These are phyloP conservation scores for Picochlorum sp. DNA, from an alignment of 139 green algal genomes.

Conservation along the genomic window DNA sequence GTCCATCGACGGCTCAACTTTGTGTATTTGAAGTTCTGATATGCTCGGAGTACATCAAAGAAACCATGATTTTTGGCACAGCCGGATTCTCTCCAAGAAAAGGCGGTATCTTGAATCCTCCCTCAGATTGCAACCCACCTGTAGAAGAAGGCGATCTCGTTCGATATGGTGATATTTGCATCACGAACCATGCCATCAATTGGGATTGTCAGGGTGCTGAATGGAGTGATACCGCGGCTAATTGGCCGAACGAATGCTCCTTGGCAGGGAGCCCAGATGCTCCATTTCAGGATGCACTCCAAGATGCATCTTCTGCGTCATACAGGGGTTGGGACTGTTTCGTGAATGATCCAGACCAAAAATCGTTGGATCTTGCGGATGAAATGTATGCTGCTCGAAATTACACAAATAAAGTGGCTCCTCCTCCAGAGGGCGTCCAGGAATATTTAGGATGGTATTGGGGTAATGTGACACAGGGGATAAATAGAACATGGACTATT, in stretches of 20 bases:
- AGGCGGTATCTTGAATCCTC: constrained; percentile 5
- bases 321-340: constrained; percentile 9
- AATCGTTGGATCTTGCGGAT: neutral
- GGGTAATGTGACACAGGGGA: neutral
- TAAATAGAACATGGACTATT: constrained; percentile 2
- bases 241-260: constrained; percentile 6
- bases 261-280: neutral
- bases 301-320: neutral
- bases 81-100: constrained; percentile 4
- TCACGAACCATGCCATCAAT: constrained; percentile 7
- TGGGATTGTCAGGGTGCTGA: constrained; percentile 9
- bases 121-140: neutral
- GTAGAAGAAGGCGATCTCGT: neutral
- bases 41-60: constrained; percentile 1
- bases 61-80: constrained; percentile 6
- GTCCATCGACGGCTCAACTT: constrained; percentile 1
- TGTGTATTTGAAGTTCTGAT: constrained; percentile 2
- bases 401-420: neutral
- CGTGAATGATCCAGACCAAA: neutral
- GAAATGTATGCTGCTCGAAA: neutral
- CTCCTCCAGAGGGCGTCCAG: constrained; percentile 1
- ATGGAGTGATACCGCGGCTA: constrained; percentile 1
- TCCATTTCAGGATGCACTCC: neutral
- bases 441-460: constrained; percentile 4
- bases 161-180: constrained; percentile 7